Conservation (phyloP, 345 rosid species). For the Syzygium grande region DNA sequence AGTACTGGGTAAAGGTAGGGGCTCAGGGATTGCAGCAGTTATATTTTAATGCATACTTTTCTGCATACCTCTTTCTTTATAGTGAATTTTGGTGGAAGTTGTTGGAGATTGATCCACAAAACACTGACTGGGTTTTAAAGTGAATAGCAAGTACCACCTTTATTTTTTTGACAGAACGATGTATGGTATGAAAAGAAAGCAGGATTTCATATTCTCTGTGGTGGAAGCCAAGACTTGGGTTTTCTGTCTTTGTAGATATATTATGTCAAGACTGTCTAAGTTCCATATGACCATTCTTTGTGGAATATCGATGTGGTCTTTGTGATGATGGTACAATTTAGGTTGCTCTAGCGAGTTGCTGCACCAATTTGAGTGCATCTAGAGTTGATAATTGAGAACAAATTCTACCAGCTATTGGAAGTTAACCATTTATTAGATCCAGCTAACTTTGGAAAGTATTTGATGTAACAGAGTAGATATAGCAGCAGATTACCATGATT, state of each 20-base stretch:
- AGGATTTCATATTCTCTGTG: not conserved
- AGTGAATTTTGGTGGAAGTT: not conserved
- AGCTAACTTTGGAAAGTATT: not conserved
- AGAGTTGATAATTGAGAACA: not conserved
- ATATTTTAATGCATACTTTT: not conserved
- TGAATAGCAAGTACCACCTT: not conserved
- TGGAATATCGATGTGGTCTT: not conserved
- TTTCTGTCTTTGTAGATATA: not conserved
- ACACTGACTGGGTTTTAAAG: not conserved
- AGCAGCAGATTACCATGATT: not conserved
- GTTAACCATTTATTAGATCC: not conserved
- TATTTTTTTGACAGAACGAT: not conserved
- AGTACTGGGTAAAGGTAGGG: conserved; percentile 95
- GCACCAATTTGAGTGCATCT: not conserved
- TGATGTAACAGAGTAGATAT: not conserved
- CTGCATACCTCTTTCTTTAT: not conserved
- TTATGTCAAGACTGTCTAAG: not conserved
- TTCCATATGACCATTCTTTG: not conserved
- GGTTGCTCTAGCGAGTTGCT: not conserved
- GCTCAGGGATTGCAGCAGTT: not conserved
- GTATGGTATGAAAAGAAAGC: not conserved
- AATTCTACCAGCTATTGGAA: not conserved
- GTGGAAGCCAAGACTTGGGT: not conserved
- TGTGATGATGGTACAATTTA: not conserved
- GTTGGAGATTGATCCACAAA: not conserved